These are phyloP conservation scores for Didymella glomerata DNA, from an alignment of 2,329 filamentous ascomycete species.

Conservation along the genomic window DNA sequence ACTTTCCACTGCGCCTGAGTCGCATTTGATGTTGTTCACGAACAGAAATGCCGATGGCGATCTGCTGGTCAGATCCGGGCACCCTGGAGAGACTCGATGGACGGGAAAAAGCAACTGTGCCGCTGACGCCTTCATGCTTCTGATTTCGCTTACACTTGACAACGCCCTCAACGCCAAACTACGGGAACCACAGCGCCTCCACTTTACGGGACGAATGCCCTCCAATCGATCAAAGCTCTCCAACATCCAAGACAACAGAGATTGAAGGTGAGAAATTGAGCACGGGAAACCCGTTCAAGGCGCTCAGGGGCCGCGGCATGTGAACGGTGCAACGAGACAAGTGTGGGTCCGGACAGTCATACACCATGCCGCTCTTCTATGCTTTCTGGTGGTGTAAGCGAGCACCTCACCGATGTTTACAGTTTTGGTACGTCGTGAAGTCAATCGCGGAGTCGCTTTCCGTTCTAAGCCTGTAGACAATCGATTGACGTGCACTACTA, in stretches of 20 bases:
- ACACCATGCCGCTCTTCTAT: constrained; percentile 3
- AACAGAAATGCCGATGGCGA: constrained; percentile 9
- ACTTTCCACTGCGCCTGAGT: constrained; percentile 1
- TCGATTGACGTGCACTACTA: constrained; percentile 8
- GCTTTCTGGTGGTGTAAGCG: not conserved
- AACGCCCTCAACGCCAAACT: constrained; percentile 11
- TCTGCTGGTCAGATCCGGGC: constrained; percentile 19
- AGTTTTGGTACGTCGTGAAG: constrained; percentile 1
- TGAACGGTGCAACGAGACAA: not conserved
- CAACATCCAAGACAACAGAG: constrained; percentile 3
- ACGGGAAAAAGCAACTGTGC: constrained; percentile 19
- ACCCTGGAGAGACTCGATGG: constrained; percentile 10
- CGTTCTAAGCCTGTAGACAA: constrained; percentile 1
- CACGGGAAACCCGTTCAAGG: constrained; percentile 13
- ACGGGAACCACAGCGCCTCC: constrained; percentile 16
- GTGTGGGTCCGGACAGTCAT: constrained; percentile 8
- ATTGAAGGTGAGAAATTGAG: constrained; percentile 9
- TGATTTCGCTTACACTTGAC: constrained; percentile 23
- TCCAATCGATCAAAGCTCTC: constrained; percentile 8
- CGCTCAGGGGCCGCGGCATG: constrained; percentile 14
- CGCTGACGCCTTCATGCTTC: constrained; percentile 19
- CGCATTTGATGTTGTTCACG: constrained; percentile 1
- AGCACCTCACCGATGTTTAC: not conserved
- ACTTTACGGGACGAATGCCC: constrained; percentile 2
- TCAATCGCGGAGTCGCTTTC: constrained; percentile 8